A percentile compares a stretch with the other conserved stretches of the same genome.
These are phyloP conservation scores for Alternaria brassicae DNA, from an alignment of 2,329 filamentous ascomycete species.

Conservation along the genomic window DNA sequence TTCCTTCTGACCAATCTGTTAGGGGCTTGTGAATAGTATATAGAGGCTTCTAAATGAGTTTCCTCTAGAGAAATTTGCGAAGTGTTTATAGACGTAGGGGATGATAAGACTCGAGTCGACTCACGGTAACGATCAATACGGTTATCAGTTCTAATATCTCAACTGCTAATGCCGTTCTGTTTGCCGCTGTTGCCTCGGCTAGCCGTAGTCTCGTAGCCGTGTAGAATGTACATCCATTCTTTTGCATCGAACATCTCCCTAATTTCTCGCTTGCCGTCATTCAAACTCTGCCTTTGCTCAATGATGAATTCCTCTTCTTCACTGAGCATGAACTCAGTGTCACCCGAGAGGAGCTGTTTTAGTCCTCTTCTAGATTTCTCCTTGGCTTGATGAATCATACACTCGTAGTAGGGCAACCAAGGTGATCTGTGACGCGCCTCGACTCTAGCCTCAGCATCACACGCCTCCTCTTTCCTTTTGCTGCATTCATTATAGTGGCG, in stretches of 20 bases:
- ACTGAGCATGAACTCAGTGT: neutral
- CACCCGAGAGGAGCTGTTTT: neutral
- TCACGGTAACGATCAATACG: too few relatives aligned
- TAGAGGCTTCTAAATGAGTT: too few relatives aligned
- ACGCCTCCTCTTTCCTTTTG: neutral
- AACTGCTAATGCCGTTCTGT: too few relatives aligned
- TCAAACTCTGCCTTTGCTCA: neutral
- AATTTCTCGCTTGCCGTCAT: neutral
- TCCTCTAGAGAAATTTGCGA: too few relatives aligned
- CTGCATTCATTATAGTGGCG: neutral
- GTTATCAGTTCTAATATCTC: too few relatives aligned
- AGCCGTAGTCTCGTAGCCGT: too few relatives aligned
- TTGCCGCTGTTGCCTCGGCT: too few relatives aligned
- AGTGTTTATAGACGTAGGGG: too few relatives aligned
- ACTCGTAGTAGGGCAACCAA: constrained; percentile 12
- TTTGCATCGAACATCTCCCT: neutral
- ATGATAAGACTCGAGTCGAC: too few relatives aligned
- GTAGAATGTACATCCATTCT: constrained; percentile 10
- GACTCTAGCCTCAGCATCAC: neutral
- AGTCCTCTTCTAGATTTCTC: neutral
- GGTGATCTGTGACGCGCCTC: neutral
- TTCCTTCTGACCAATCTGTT: too few relatives aligned
- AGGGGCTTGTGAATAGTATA: too few relatives aligned
- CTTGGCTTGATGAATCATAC: neutral
- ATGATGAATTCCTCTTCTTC: neutral